Conservation (phyloP, 441 rosid species). For the Erodium trifolium region DNA sequence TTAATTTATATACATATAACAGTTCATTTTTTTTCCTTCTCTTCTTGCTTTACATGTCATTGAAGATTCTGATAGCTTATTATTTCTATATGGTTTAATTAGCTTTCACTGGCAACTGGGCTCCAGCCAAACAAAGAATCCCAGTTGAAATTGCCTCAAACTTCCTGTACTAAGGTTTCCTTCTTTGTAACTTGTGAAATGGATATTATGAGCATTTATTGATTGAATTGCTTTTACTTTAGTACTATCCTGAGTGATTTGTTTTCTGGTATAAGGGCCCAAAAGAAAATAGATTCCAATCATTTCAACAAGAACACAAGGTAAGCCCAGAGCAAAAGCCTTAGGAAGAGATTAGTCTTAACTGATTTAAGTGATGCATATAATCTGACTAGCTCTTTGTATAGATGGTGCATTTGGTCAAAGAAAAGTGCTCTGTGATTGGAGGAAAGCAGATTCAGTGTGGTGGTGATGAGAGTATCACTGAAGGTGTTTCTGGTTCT, state of each 20-base stretch:
- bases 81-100: slow-evolving; percentile 8
- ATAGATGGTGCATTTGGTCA: slow-evolving; percentile 31
- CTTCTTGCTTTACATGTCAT: background rate
- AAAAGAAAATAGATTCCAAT: slow-evolving; percentile 73
- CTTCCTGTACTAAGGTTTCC: slow-evolving; percentile 45
- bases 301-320: slow-evolving; percentile 55
- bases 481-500: slow-evolving; percentile 31
- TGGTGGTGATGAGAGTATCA: slow-evolving; percentile 19
- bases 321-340: slow-evolving; percentile 27
- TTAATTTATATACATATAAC: slow-evolving; percentile 5
- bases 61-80: slow-evolving; percentile 8
- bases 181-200: slow-evolving; percentile 11
- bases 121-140: slow-evolving; percentile 42
- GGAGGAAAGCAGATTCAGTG: slow-evolving; percentile 27
- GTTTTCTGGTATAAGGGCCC: slow-evolving; percentile 52
- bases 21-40: background rate
- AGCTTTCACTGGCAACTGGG: slow-evolving; percentile 64
- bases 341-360: background rate
- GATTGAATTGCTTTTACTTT: slow-evolving; percentile 14
- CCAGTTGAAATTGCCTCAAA: slow-evolving; percentile 32
- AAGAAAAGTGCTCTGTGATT: slow-evolving; percentile 27
- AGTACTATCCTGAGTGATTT: slow-evolving; percentile 27
- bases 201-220: background rate
- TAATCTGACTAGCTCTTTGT: slow-evolving; percentile 7
- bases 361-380: slow-evolving; percentile 9